Evolutionary conservation across 345 rosid genomes (phyloP).

Genomic region (Gossypium turneri): DNA sequence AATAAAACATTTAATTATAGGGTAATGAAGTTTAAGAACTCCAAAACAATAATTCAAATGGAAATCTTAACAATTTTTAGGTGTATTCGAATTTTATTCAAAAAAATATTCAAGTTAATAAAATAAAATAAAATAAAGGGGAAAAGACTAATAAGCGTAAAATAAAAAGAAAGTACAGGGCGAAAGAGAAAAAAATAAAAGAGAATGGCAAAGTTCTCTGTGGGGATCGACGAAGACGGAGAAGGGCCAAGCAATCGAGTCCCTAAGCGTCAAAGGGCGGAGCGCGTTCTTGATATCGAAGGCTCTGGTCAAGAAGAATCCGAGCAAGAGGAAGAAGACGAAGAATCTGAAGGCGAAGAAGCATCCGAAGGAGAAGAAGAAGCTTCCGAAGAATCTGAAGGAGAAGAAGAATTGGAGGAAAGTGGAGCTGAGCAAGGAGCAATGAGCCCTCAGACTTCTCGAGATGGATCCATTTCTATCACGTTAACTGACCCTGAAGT

Average conservation of each 20-base stretch:
- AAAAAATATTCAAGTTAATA: no score
- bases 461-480: conserved; percentile 24
- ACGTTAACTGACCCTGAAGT: conserved; percentile 48
- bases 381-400: neutral
- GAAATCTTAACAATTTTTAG: no score
- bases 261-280: conserved; percentile 24
- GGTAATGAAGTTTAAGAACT: no score
- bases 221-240: conserved; percentile 26
- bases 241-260: conserved; percentile 31
- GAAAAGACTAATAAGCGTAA: neutral
- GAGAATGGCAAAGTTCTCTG: conserved; percentile 33
- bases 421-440: conserved; percentile 11
- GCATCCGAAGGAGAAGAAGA: conserved; percentile 5
- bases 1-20: no score
- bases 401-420: conserved; percentile 10
- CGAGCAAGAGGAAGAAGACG: neutral
- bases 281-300: neutral
- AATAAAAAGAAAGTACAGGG: conserved; percentile 2
- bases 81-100: no score
- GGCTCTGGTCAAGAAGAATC: neutral
- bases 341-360: conserved; percentile 5
- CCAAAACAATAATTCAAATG: no score
- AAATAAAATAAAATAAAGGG: neutral
- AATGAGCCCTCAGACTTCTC: neutral
- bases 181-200: neutral